A percentile compares a stretch with the other conserved stretches of the same genome.
These are phyloP conservation scores for Medicago arabica DNA, from an alignment of 306 rosid genomes.

Conservation along the genomic window DNA sequence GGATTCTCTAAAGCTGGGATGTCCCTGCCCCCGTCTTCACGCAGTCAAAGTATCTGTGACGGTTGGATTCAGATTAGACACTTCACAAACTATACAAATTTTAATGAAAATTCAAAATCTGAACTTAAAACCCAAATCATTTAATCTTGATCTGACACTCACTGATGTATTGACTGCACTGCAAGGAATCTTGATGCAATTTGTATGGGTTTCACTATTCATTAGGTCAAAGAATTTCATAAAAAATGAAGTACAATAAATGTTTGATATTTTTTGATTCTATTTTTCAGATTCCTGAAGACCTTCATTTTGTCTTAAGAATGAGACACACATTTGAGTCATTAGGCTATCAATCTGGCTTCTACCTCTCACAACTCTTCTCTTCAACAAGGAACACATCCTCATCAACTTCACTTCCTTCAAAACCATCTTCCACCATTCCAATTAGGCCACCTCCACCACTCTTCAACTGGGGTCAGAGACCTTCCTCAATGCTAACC, in stretches of 20 bases:
- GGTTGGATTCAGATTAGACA: background rate
- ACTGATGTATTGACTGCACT: background rate
- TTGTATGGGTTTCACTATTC: background rate
- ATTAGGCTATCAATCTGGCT: constrained; percentile 93
- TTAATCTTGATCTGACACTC: background rate
- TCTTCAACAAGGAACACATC: constrained; percentile 82
- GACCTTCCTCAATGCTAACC: constrained; percentile 73
- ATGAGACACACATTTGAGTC: constrained; percentile 99
- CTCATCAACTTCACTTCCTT: constrained; percentile 66
- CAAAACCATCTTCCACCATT: constrained; percentile 63
- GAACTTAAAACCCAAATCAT: background rate
- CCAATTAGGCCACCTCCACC: constrained; percentile 84
- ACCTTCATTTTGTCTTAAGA: constrained; percentile 95
- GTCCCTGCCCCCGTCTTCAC: background rate
- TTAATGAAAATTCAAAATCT: too few relatives aligned
- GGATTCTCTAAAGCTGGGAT: background rate
- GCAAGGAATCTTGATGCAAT: background rate
- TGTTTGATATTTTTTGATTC: constrained; percentile 36
- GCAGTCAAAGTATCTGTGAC: background rate
- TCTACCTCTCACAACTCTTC: constrained; percentile 91
- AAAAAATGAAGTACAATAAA: background rate
- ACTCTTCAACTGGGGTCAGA: constrained; percentile 84
- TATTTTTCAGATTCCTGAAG: constrained; percentile 82
- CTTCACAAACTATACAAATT: too few relatives aligned
- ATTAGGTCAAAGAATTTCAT: background rate